These are phyloP conservation scores for Rhodotorula sp. DNA, from an alignment of 1,284 basidiomycete genomes.

Conservation along the genomic window DNA sequence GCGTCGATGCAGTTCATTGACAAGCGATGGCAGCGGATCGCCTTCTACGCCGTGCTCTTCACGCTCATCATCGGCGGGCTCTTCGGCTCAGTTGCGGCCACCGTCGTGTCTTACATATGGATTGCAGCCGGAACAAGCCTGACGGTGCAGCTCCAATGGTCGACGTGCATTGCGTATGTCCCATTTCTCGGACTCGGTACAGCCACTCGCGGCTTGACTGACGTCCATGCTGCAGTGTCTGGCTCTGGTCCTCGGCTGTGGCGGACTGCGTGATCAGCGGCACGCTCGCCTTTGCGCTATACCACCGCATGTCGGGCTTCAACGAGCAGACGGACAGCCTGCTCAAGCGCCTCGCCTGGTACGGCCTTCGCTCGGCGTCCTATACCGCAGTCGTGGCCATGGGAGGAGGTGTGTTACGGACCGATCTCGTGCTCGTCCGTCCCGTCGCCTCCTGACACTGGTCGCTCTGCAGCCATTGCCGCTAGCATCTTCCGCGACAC, in stretches of 20 bases:
- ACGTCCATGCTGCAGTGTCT: background rate
- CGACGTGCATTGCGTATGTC: background rate
- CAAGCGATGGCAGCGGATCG: background rate
- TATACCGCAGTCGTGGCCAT: background rate
- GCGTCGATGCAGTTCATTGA: slow-evolving; percentile 4
- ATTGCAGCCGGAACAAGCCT: background rate
- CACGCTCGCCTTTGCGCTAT: slow-evolving; percentile 6
- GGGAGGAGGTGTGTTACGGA: background rate
- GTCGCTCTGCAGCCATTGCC: background rate
- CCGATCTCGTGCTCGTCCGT: background rate
- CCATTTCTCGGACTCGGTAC: background rate
- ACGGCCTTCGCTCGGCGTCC: background rate
- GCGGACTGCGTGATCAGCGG: slow-evolving; percentile 13
- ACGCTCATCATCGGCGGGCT: background rate
- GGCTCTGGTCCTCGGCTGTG: slow-evolving; percentile 4
- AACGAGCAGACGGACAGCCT: background rate
- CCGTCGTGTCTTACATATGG: background rate
- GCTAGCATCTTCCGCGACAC: background rate
- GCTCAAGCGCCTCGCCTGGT: background rate
- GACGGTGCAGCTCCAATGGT: background rate
- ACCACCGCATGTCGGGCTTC: slow-evolving; percentile 3
- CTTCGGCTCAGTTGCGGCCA: background rate
- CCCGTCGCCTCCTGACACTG: background rate
- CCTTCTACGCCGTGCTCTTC: slow-evolving; percentile 8
- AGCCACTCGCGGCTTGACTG: background rate